Evolutionary conservation across 2,329 filamentous ascomycete species (phyloP), one percentile per base, ranked within the genome.

Genomic region (Epichloe glyceriae): DNA sequence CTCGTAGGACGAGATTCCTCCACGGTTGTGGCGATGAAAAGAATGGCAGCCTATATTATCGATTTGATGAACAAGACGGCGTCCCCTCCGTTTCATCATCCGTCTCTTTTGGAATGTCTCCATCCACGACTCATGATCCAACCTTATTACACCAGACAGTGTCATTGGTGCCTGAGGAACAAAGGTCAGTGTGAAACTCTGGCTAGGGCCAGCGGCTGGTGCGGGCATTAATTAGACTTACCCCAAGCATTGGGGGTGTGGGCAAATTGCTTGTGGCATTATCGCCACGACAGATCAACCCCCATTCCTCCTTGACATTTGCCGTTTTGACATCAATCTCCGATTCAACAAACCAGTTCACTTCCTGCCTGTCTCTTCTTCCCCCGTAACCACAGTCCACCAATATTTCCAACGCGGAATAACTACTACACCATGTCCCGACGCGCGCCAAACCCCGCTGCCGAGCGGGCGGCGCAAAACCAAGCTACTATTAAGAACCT

Each of bases 401-500:
- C 20, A n/a, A 17, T 26, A 2, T 35, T 15, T 30, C 35, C 3
- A 46, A 35, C 19, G 30, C 14, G n/a, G 2, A 15, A 14, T 8
- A 51, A 70, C 59, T 19, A 7, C 20, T 19, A 35, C 40, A 26
- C 15, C 57, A 94, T 94, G 87, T 93, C 88, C 61, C 79, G 88
- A 74, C 81, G 87, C 65, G 73, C 80, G 54, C 79, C 82, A 53
- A 87, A 88, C 70, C 82, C 87, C 64, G 83, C 82, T 57, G 86
- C 88, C 58, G 88, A 95, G 70, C 83, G 88, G 69, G 87, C 89
- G 62, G 90, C 90, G 62, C 86, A 94, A 71, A 98, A 98, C 72
- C 85, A 88, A 68, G 82, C 85, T 67, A 94, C 89, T 43, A 88
- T 98, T 69, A 97, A 97, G 76, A 89, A 80, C 65, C 79, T 98